These are phyloP conservation scores for Saturnispora dispora DNA, from an alignment of 805 yeast species.

Conservation along the genomic window DNA sequence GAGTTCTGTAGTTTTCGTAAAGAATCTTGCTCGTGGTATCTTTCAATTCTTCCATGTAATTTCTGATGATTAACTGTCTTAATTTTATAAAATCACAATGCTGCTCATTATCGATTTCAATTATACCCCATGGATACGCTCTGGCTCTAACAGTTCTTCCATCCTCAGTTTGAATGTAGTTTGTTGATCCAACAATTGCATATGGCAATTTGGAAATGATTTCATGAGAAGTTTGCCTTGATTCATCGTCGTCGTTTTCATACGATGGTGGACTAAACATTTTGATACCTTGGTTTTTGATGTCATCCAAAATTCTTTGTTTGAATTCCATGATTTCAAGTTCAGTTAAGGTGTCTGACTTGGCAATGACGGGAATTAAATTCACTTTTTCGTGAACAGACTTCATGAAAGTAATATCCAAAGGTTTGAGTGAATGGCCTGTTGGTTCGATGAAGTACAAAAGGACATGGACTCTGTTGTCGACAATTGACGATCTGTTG, in stretches of 20 bases:
- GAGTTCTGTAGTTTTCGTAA: constrained; percentile 85
- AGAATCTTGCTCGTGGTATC: constrained; percentile 69
- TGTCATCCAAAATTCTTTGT: constrained; percentile 66
- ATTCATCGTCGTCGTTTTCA: constrained; percentile 75
- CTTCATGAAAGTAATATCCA: constrained; percentile 84
- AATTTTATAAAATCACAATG: constrained; percentile 88
- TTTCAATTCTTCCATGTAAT: constrained; percentile 86
- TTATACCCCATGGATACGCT: constrained; percentile 92
- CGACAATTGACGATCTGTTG: constrained; percentile 60
- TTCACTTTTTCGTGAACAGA: constrained; percentile 85
- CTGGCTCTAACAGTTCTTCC: constrained; percentile 86
- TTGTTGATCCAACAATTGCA: constrained; percentile 89
- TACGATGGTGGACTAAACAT: constrained; percentile 70
- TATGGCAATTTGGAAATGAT: constrained; percentile 73
- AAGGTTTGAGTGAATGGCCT: constrained; percentile 82
- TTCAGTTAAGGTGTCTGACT: constrained; percentile 86
- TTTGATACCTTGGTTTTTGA: constrained; percentile 62
- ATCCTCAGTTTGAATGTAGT: constrained; percentile 56
- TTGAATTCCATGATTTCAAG: constrained; percentile 76
- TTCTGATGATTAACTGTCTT: constrained; percentile 81
- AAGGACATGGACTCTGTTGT: constrained; percentile 87
- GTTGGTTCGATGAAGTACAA: constrained; percentile 95
- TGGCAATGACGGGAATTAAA: constrained; percentile 85
- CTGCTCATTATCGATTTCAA: constrained; percentile 89
- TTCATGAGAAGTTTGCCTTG: constrained; percentile 52